Evolutionary conservation across 2,329 filamentous ascomycete genomes (phyloP).

Genomic region (Fusarium virguliforme): DNA sequence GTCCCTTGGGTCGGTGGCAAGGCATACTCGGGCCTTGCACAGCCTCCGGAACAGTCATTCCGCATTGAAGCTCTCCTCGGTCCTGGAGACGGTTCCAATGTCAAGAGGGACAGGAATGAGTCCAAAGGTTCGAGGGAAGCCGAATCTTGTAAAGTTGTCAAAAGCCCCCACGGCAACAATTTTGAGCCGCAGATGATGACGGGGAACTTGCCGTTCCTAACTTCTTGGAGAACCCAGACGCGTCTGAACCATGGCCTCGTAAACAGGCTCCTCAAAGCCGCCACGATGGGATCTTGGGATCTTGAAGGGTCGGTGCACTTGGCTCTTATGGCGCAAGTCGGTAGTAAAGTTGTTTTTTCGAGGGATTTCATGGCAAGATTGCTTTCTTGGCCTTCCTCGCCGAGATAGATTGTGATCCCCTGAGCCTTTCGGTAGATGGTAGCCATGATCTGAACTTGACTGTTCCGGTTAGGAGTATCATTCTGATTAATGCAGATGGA

Average conservation of each 20-base stretch:
- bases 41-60: not conserved
- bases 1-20: slow-evolving; percentile 7
- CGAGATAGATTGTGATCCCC: slow-evolving; percentile 1
- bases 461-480: not conserved
- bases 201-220: not conserved
- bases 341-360: not conserved
- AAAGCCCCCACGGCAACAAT: not conserved
- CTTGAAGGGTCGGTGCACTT: not conserved
- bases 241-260: not conserved
- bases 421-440: slow-evolving; percentile 4
- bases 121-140: not conserved
- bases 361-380: not conserved
- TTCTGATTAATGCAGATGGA: not conserved
- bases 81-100: not conserved
- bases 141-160: not conserved
- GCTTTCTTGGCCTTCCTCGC: not conserved
- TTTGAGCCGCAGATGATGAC: not conserved
- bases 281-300: not conserved
- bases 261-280: slow-evolving; percentile 2
- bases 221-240: slow-evolving; percentile 4
- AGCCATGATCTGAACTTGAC: slow-evolving; percentile 3
- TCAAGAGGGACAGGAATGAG: not conserved
- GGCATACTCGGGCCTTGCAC: not conserved
- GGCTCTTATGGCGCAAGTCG: not conserved
- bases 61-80: not conserved